Conservation (phyloP, 2,329 filamentous ascomycete species). For the Ophiosphaerella herpotricha region DNA sequence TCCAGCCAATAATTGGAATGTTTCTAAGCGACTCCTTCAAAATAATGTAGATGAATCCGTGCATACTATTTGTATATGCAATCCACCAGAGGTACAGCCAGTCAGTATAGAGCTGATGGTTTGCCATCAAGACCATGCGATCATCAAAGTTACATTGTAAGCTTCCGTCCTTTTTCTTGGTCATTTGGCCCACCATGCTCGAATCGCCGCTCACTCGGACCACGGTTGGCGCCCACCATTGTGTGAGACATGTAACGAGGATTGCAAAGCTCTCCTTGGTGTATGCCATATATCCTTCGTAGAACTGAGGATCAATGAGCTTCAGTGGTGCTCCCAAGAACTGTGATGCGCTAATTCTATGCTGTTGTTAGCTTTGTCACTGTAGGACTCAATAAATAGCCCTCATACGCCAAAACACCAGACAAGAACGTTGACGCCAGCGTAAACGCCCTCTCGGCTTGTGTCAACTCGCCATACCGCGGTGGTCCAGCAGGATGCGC, state of each 20-base stretch:
- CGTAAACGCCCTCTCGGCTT: conserved; percentile 56
- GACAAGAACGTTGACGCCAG: conserved; percentile 57
- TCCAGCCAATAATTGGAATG: conserved; percentile 77
- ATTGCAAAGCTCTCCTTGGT: conserved; percentile 85
- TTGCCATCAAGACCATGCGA: conserved; percentile 80
- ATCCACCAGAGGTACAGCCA: conserved; percentile 96
- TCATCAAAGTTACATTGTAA: conserved; percentile 81
- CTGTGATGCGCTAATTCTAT: conserved; percentile 67
- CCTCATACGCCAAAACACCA: conserved; percentile 52
- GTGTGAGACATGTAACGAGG: conserved; percentile 76
- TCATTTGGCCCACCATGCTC: conserved; percentile 76
- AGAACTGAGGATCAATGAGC: conserved; percentile 74
- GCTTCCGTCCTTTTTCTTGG: conserved; percentile 69
- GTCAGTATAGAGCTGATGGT: conserved; percentile 87
- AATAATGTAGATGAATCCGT: conserved; percentile 88
- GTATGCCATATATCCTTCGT: conserved; percentile 84
- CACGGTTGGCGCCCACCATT: conserved; percentile 84
- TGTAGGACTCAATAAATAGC: not conserved
- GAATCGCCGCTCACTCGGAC: conserved; percentile 83
- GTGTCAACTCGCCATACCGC: conserved; percentile 53
- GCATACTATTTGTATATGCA: conserved; percentile 81
- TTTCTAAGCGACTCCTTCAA: conserved; percentile 84
- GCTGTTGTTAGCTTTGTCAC: conserved; percentile 16
- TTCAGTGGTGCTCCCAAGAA: conserved; percentile 78
- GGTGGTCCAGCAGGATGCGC: conserved; percentile 51